Conservation (phyloP, 805 yeast genomes). For the Kodamaea leandrae region DNA sequence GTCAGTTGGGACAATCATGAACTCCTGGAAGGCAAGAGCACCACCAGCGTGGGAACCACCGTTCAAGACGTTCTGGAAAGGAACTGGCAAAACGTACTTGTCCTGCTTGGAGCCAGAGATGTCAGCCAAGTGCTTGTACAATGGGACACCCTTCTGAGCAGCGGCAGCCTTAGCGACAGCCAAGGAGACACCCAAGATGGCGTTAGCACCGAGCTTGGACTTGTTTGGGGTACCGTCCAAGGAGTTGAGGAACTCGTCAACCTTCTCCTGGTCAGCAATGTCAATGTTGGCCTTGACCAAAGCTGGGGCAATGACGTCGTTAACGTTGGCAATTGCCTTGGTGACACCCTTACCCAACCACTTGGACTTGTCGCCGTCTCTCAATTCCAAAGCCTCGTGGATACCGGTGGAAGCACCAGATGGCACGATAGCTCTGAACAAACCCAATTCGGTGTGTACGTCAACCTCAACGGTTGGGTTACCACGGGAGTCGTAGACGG, state of each 20-base stretch:
- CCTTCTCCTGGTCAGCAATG: constrained; percentile 79
- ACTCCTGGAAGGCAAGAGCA: constrained; percentile 97
- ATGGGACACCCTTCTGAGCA: constrained; percentile 89
- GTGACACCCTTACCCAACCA: constrained; percentile 99
- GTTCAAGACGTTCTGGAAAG: constrained; percentile 97
- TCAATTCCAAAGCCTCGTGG: constrained; percentile 97
- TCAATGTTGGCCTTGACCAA: constrained; percentile 75
- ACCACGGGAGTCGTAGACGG: constrained; percentile 99
- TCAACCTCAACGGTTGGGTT: constrained; percentile 99
- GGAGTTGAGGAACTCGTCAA: constrained; percentile 79
- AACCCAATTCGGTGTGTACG: constrained; percentile 85
- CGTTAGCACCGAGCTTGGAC: constrained; percentile 97
- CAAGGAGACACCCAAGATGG: constrained; percentile 95
- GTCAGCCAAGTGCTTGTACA: constrained; percentile 87
- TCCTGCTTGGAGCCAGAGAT: constrained; percentile 67
- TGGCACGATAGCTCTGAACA: constrained; percentile 97
- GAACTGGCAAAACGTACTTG: constrained; percentile 96
- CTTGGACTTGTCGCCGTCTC: constrained; percentile 96
- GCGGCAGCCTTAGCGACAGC: constrained; percentile 99
- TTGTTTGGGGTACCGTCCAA: constrained; percentile 98
- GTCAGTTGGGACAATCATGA: constrained; percentile 96
- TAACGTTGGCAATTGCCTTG: constrained; percentile 96
- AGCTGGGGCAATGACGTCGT: constrained; percentile 93
- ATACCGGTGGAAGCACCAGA: constrained; percentile 99
- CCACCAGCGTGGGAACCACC: constrained; percentile 99